Evolutionary conservation across 2,329 filamentous ascomycete genomes (phyloP).

Genomic region (Monilinia aucupariae): DNA sequence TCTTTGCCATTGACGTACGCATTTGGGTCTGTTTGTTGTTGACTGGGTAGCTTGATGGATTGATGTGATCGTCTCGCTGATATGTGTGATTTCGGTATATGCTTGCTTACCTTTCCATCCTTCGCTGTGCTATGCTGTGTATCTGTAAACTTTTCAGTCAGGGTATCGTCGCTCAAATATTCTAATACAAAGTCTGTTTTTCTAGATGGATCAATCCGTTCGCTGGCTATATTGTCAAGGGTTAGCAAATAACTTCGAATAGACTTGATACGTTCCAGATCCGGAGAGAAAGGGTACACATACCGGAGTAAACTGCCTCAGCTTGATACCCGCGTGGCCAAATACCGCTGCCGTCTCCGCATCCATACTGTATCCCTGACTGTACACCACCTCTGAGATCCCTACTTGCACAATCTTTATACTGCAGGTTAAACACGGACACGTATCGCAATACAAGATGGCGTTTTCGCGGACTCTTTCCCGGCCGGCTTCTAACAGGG

Average conservation of each 20-base stretch:
- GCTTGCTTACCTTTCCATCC: background rate
- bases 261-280: conserved; percentile 6
- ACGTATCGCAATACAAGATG: conserved; percentile 91
- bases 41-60: background rate
- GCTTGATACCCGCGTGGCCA: conserved; percentile 70
- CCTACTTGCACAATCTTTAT: conserved; percentile 98
- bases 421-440: conserved; percentile 93
- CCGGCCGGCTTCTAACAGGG: conserved; percentile 84
- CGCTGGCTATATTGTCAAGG: conserved; percentile 44
- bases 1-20: background rate
- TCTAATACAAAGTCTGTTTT: conserved; percentile 33
- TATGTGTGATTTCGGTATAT: background rate
- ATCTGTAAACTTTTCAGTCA: background rate
- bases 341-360: conserved; percentile 76
- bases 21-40: background rate
- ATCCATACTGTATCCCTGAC: conserved; percentile 92
- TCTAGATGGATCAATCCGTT: conserved; percentile 61
- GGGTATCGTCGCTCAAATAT: conserved; percentile 9
- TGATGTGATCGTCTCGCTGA: too few species aligned
- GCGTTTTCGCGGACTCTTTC: conserved; percentile 80
- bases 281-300: conserved; percentile 36
- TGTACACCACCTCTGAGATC: conserved; percentile 92
- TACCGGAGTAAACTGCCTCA: conserved; percentile 85
- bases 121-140: background rate
- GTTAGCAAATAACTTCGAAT: conserved; percentile 18